Base-by-base conservation (phyloP, 495 filamentous ascomycete genomes). In the Haplographium delicatum region DNA sequence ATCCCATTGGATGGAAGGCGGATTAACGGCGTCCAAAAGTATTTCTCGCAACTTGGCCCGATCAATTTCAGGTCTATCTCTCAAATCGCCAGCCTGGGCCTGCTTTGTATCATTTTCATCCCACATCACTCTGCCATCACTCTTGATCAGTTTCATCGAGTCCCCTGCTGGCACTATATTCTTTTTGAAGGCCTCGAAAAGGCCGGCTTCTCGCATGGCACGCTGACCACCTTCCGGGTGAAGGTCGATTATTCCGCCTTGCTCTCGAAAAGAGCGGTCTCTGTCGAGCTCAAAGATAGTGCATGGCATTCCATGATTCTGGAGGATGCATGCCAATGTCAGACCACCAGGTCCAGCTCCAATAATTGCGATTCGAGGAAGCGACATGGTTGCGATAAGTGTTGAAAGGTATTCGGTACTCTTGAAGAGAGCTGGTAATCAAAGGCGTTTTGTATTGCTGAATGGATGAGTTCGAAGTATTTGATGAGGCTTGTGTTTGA, bases 321-420 rank as follows among this genome's bases (percentile, higher is more conserved):
- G 66, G 9, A 85, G 71, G 30, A 85, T 65, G 35, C 70, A 67
- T n/a, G 74, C 78, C 9, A 84, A 69, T 3, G 73, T 76, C 16
- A 80, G 67, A 20, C 82, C 81, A 3, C 68, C 72, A 18, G 79
- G 81, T 4, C 80, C 82, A 33, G 64, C 79, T 53, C 80, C 79
- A 27, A 81, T 64, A 53, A 82, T 80, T 28, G 78, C 79, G 35
- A 82, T 53, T 42, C 43, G 31, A 19, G 48, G 76, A 43, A 31
- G 62, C 40, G 65, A 63, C 50, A 58, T 58, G 24, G 8, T 57
- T 13, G 28, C n/a, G n/a, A 16, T 10, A 16, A n/a, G 33, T 1
- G 33, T 35, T 35, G 11, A 35, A 16, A n/a, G 13, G 11, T 15
- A 16, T 31, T 6, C 28, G 28, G 28, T n/a, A n/a, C n/a, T n/a